phyloP scores from a whole-genome alignment of 345 rosid species.

The Anacardium occidentale region DNA sequence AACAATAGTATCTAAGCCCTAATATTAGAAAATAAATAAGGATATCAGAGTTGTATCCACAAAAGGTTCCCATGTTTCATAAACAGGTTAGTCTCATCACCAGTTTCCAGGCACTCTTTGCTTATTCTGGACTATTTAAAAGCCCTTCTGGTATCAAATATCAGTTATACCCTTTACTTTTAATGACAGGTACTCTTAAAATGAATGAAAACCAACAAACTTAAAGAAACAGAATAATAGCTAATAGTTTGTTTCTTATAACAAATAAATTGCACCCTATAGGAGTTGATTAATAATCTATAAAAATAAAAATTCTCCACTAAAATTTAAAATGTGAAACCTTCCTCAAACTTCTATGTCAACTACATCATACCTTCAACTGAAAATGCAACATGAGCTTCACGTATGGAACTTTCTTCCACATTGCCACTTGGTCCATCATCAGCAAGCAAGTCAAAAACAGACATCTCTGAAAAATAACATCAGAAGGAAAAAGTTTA shows the following conservation, averaged over 20 bases:
- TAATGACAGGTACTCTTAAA: background rate
- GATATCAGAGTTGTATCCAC: background rate
- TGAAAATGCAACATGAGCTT: constrained; percentile 83
- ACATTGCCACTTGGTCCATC: constrained; percentile 41
- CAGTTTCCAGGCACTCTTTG: constrained; percentile 2
- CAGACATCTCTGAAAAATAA: constrained; percentile 49
- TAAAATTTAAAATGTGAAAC: background rate
- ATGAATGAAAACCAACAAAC: background rate
- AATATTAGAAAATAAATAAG: background rate
- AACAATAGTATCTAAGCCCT: background rate
- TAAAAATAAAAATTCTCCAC: background rate
- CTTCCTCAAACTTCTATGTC: background rate
- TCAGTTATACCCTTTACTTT: background rate
- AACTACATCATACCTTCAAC: constrained; percentile 56
- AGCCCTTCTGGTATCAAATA: constrained; percentile 8
- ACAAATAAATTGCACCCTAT: background rate
- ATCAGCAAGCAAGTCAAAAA: constrained; percentile 76
- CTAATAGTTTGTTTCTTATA: background rate
- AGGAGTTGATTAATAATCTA: background rate
- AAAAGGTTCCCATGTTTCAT: background rate
- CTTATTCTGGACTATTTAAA: constrained; percentile 6
- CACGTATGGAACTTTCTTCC: constrained; percentile 42
- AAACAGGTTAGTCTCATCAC: background rate
- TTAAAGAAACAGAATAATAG: constrained; percentile 7
- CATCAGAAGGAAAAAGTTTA: background rate